Base-by-base conservation (phyloP, 2,329 filamentous ascomycete genomes). In the Nigrospora osmanthi region DNA sequence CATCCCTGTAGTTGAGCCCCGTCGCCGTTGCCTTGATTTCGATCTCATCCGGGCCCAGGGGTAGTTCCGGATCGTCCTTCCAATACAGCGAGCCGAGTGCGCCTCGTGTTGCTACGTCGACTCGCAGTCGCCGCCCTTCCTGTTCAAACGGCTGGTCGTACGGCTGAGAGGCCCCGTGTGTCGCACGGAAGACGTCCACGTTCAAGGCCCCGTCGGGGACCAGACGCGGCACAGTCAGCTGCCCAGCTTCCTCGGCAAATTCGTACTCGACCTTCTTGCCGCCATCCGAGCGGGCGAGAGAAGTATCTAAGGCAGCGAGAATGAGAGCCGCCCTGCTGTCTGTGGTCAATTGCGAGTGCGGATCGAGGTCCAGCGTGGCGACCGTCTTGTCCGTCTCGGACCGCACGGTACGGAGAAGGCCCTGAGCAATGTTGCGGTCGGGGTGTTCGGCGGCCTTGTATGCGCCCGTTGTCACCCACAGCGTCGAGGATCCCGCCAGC, bases 21-120 rank as follows among this genome's bases (percentile, higher is more conserved):
- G 58, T 49, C 10, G 58, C 59, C 13, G 49, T 43, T 11, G 60
- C 54, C 14, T 50, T 51, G 35, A 62, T 52, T 43, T 60, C 58
- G 13, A 61, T 52, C 66, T 58, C 56, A 55, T 68, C 45, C 62
- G 57, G 2, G 49, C 56, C 31, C 58, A 67, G 17, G 47, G 59
- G 7, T 52, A 47, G 30, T n/a, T 23, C 15, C 1, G 19, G 17
- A 11, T 35, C 36, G 23, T 54, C 52, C 19, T 50, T 48, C 35
- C 53, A 56, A 33, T 50, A 51, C 28, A 56, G 44, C 13, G 41
- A 40, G 40, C 52, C 51, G 11, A 52, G 42, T 7, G 46, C 48
- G 7, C 45, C 43, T 2, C 41, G 35, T 3, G 45, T 47, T 4
- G 44, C 45, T 2, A 50, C 40, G n/a, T 41, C 44, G 4, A 36